Base-by-base conservation (phyloP, 2,329 filamentous ascomycete species). In the Xylariaceae sp. region DNA sequence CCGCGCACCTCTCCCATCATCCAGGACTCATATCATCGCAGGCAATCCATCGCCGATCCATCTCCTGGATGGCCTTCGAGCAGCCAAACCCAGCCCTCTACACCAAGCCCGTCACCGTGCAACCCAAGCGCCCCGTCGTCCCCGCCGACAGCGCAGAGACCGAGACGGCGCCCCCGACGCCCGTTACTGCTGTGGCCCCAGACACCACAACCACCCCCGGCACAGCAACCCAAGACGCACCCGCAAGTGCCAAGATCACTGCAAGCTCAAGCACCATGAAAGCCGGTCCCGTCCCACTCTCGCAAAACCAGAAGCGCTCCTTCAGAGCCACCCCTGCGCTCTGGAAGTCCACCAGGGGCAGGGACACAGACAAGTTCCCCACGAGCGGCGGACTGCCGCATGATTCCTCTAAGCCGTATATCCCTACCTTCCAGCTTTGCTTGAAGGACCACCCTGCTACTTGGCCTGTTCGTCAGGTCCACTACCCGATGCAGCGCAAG, bases 31-130 rank as follows among this genome's bases (percentile, higher is more conserved):
- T 9, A 11, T 34, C 2, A 8, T 7, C 51, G 7, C 30, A 58
- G 55, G 53, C 51, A 37, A 17, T 37, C 47, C 30, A 17, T 6
- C 39, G 2, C 3, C 65, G 65, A 11, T 50, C 49, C 1, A 68
- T 60, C 50, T 71, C 68, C 0, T 71, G 68, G 68, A 66, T 71
- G 30, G 60, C 67, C 5, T 71, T 65, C 53, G 68, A 70, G 56
- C 57, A 64, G 53, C 68, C 68, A 15, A 59, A 69, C 52, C 65
- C 68, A 8, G 55, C 65, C 0, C 59, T 71, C 44, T 70, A 69
- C 60, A 44, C 56, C 7, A 35, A 45, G 8, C 54, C 53, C 1
- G 47, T 49, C 5, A 51, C 58, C 4, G 23, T 61, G 2, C 58
- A 60, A 30, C 58, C 59, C 8, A 62, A 61, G 51, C 57, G 60